Base-by-base conservation (phyloP, 345 rosid species). In the Theobroma cacao region DNA sequence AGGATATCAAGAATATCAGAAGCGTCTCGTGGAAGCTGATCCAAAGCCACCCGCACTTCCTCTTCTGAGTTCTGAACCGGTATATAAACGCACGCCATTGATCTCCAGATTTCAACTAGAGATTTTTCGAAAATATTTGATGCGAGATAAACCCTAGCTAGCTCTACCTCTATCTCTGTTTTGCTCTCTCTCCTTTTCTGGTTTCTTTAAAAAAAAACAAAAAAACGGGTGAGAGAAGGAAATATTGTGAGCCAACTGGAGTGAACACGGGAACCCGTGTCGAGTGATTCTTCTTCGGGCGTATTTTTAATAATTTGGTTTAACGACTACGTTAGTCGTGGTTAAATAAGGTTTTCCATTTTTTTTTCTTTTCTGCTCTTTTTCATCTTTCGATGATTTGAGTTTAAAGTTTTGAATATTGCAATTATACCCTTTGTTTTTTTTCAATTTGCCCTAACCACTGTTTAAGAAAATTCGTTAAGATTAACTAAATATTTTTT, bases 61-160 rank as follows among this genome's bases (percentile, higher is more conserved):
- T 96, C 99, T 87, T 96, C 98, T 53, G 99, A 96, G 84, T 96
- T 96, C 84, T 96, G 99, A 77, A 96, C 98, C 31, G 99, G 98
- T 72, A 94, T 94, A 85, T 96, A 94, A 43, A 96, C 94, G 77
- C 85, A 87, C 77, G 97, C 95, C 98, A 94, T 94, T 75, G 80
- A 48, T 53, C 14, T 26, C 53, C 18, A 38, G 66, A 56, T 56
- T 28, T 7, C 43, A 36, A 74, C 30, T 53, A n/a, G 17, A n/a
- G 55, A 15, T 1, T 4, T 34, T 7, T 34, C 75, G n/a, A 30
- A 45, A 40, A 40, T 7, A n/a, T n/a, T n/a, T 28, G 47, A 45
- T 7, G 45, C 36, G 34, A 69, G 4, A 45, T 20, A 52, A 72
- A 72, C 60, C 75, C 75, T 72, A 50, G 43, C 22, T 48, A 30